Evolutionary conservation across 2,329 filamentous ascomycete species (phyloP), one percentile per base, ranked within the genome.

Genomic region (Rhynchosporium secalis): DNA sequence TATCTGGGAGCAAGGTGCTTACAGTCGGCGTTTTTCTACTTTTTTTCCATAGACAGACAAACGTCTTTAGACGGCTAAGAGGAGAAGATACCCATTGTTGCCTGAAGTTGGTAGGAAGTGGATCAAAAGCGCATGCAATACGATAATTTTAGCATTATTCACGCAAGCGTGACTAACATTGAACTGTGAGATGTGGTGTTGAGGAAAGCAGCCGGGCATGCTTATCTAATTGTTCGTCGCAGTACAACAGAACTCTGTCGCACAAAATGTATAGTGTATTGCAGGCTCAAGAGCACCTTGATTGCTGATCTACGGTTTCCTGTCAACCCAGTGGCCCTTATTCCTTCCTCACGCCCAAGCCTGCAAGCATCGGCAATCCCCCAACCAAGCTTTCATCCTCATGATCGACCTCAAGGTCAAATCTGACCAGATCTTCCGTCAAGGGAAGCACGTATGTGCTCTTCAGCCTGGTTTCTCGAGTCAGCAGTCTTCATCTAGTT

Each of bases 401-500:
- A 7, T 33, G 45, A 13, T 62, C 58, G 56, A 69, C 63, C 57
- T 68, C 66, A 47, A 69, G 67, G 55, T 69, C 67, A 56, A 68
- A 69, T 52, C 64, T 51, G 15, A 66, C 51, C n/a, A 69, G 29
- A 45, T 68, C 64, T 31, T 69, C 67, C 36, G 65, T 68, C 13
- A 52, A 65, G 7, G 67, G 67, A 56, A 62, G 60, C 28, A 69
- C 51, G 60, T 68, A 69, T 12, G 56, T 62, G 49, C 31, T 47
- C 41, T 54, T 46, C 40, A 45, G 12, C 40, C 38, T 43, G 12
- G 9, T 26, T 41, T 3, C 36, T 43, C 33, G 28, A 45, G 38
- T 56, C 51, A 54, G 51, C 33, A 28, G 4, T 41, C 33, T 33
- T 15, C 9, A 5, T 29, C 8, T n/a, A 15, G 36, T 20, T n/a